Conservation (phyloP, 306 rosid genomes). For the Vigna mungo region DNA sequence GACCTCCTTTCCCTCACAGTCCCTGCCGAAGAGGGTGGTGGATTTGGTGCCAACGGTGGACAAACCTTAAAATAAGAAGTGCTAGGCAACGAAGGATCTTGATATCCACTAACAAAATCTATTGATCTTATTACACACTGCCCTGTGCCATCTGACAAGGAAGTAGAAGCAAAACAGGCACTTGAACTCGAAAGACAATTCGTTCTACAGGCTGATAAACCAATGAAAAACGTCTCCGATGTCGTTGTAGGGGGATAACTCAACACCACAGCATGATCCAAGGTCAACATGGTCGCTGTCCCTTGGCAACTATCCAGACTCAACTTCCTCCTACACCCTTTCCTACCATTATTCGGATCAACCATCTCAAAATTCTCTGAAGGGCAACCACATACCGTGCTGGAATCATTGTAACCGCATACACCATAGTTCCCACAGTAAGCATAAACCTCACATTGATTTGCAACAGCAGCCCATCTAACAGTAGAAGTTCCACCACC, state of each 20-base stretch:
- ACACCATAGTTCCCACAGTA: conserved; percentile 77
- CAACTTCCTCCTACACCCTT: conserved; percentile 71
- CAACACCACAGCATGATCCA: conserved; percentile 59
- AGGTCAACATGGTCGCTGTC: conserved; percentile 52
- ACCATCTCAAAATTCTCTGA: conserved; percentile 68
- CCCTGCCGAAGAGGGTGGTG: conserved; percentile 40
- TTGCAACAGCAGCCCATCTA: conserved; percentile 71
- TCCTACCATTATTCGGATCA: conserved; percentile 60
- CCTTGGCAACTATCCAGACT: conserved; percentile 57
- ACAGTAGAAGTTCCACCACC: conserved; percentile 48
- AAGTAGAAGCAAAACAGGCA: conserved; percentile 49
- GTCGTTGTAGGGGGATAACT: conserved; percentile 53
- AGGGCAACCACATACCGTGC: conserved; percentile 68
- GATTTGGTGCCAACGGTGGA: conserved; percentile 44
- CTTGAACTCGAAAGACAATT: conserved; percentile 44
- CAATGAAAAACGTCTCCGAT: neutral
- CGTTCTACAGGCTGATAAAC: conserved; percentile 40
- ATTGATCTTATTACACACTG: conserved; percentile 40
- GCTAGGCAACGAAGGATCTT: conserved; percentile 48
- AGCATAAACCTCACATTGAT: conserved; percentile 73
- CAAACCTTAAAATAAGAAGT: conserved; percentile 57
- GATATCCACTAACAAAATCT: conserved; percentile 49
- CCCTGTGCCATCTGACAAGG: conserved; percentile 55
- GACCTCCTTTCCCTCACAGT: conserved; percentile 34
- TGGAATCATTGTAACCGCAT: conserved; percentile 64